Evolutionary conservation across 306 rosid species (phyloP), one percentile per base, ranked within the genome.

Genomic region (Comarum palustre): DNA sequence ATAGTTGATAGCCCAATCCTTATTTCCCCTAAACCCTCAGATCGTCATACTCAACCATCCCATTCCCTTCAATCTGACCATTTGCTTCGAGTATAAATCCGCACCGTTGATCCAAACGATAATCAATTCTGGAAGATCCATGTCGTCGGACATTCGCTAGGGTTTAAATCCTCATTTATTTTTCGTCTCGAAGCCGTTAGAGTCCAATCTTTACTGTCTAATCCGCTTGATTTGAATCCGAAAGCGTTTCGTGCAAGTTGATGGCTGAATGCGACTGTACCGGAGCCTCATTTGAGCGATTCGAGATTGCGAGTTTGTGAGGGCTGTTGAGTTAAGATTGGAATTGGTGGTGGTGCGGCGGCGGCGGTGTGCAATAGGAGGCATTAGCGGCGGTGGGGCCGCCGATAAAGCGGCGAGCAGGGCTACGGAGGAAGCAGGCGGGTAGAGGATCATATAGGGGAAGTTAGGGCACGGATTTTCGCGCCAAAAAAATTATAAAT

Each of bases 401-500:
- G 88, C 99, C 99, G 82, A 80, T 95, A 86, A 91, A 91, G 80
- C 91, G 97, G 96, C 95, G 99, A 87, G 99, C 99, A 12, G 96
- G 99, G 76, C 78, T 95, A 72, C 79, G 99, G 87, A 95, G 90
- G 80, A 95, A 95, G 76, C 99, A 95, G 84, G 99, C 99, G 66
- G 97, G 99, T 82, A 85, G 99, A 91, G 99, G 99, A 24, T 95
- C 99, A 17, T 95, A 95, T 39, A 86, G 99, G 80, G 99, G 96
- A 67, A 95, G 99, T 86, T 94, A 93, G 96, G 79, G 47, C 51
- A 67, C 64, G 66, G 59, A 54, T 41, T 16, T 38, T 59, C 45
- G 69, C 43, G 64, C 66, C 54, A 78, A 79, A 42, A 79, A 78
- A 41, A 60, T 73, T 52, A 16, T 25, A 45, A 38, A 68, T 71